A percentile compares a stretch with the other conserved stretches of the same genome.
phyloP scores from a whole-genome alignment of 768 basidiomycete genomes.

The Dioszegia aurantiaca region DNA sequence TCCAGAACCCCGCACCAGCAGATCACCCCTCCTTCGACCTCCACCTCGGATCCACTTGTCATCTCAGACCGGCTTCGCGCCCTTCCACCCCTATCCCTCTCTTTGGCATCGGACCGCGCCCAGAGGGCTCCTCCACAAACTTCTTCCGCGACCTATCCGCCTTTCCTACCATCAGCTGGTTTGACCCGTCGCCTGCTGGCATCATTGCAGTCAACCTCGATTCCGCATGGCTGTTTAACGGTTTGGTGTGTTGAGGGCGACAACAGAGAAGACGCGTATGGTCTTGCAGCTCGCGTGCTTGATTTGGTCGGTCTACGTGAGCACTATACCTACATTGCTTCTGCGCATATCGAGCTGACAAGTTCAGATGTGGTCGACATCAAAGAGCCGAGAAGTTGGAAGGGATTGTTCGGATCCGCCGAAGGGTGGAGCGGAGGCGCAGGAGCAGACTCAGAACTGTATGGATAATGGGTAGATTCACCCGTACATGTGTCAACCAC shows the following conservation, averaged over 20 bases:
- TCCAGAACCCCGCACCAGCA: slow-evolving; percentile 46
- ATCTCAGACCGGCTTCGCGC: slow-evolving; percentile 58
- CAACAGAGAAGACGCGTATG: slow-evolving; percentile 66
- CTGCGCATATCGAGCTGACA: neutral
- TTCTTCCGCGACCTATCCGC: slow-evolving; percentile 53
- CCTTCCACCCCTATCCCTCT: slow-evolving; percentile 36
- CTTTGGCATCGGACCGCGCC: slow-evolving; percentile 19
- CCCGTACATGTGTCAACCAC: neutral
- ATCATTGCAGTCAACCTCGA: slow-evolving; percentile 59
- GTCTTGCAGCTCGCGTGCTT: slow-evolving; percentile 24
- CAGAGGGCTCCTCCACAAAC: slow-evolving; percentile 17
- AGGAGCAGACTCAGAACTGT: slow-evolving; percentile 39
- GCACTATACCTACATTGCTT: neutral
- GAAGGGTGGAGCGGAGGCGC: slow-evolving; percentile 44
- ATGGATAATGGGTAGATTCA: slow-evolving; percentile 25
- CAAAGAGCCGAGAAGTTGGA: slow-evolving; percentile 37
- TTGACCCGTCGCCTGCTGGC: slow-evolving; percentile 66
- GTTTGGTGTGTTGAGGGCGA: slow-evolving; percentile 82
- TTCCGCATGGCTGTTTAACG: slow-evolving; percentile 60
- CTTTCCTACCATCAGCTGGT: slow-evolving; percentile 78
- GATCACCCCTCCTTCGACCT: slow-evolving; percentile 57
- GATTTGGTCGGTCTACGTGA: slow-evolving; percentile 21
- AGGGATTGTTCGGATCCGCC: slow-evolving; percentile 37
- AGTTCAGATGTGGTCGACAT: slow-evolving; percentile 13
- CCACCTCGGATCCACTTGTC: slow-evolving; percentile 60